Conservation (phyloP, 2,329 filamentous ascomycete species). For the Taxawa tesnikishii region DNA sequence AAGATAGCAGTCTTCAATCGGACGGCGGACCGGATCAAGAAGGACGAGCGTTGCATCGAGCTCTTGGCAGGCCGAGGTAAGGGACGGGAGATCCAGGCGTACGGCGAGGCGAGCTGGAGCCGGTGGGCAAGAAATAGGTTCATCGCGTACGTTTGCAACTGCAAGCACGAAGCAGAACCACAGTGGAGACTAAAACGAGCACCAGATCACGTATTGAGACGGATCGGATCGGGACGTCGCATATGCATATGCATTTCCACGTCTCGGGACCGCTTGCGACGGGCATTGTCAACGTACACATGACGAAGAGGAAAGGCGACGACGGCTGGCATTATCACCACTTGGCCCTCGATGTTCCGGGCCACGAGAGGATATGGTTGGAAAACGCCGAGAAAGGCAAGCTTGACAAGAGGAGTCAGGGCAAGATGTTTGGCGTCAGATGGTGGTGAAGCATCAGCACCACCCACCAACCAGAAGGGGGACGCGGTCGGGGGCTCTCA, state of each 20-base stretch:
- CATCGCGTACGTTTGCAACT: conserved; percentile 30
- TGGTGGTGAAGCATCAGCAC: conserved; percentile 37
- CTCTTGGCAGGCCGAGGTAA: conserved; percentile 51
- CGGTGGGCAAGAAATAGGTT: conserved; percentile 61
- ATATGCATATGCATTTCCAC: conserved; percentile 76
- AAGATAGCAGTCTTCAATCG: conserved; percentile 83
- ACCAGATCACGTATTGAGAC: conserved; percentile 52
- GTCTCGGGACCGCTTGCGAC: conserved; percentile 65
- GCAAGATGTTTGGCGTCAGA: conserved; percentile 50
- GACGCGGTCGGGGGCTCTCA: too few species aligned
- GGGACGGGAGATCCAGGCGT: conserved; percentile 54
- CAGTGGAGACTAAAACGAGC: too few species aligned
- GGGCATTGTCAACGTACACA: conserved; percentile 65
- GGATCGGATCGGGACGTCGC: conserved; percentile 64
- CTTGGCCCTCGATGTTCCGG: conserved; percentile 68
- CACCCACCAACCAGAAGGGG: too few species aligned
- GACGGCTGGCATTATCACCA: conserved; percentile 66
- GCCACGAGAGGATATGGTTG: conserved; percentile 49
- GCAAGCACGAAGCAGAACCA: too few species aligned
- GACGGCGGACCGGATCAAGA: conserved; percentile 66
- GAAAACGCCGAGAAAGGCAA: conserved; percentile 46
- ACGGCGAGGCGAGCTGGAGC: conserved; percentile 68
- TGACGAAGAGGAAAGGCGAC: conserved; percentile 55
- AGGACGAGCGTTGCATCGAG: conserved; percentile 56
- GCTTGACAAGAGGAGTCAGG: conserved; percentile 20